Evolutionary conservation across 2,329 filamentous ascomycete species (phyloP).

Genomic region (Ramichloridium luteum): DNA sequence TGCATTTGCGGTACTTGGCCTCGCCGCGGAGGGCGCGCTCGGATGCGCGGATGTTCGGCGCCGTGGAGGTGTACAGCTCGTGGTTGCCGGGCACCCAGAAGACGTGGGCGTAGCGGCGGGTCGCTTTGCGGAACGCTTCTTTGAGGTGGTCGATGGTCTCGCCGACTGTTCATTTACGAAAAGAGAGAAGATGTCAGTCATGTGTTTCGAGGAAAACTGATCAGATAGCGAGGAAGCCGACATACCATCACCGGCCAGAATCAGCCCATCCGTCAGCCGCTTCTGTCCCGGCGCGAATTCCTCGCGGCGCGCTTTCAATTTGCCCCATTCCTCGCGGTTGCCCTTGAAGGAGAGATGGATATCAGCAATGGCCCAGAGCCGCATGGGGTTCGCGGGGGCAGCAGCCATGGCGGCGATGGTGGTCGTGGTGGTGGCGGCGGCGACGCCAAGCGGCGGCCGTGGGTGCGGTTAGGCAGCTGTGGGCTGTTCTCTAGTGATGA

Average conservation of each 20-base stretch:
- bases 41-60: conserved; percentile 22
- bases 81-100: conserved; percentile 49
- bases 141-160: conserved; percentile 24
- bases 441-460: conserved; percentile 1
- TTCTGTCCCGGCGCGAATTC: not conserved
- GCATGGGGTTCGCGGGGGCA: conserved; percentile 7
- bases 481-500: too few relatives aligned
- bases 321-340: conserved; percentile 33
- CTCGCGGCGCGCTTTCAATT: conserved; percentile 27
- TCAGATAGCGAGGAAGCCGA: conserved; percentile 7
- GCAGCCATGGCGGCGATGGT: not conserved
- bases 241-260: conserved; percentile 32
- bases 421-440: conserved; percentile 1
- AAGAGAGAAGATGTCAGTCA: conserved; percentile 13
- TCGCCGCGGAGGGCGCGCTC: conserved; percentile 33
- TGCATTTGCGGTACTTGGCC: conserved; percentile 43
- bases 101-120: conserved; percentile 33
- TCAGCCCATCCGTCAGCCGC: conserved; percentile 32
- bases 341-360: conserved; percentile 36
- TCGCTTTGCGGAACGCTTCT: conserved; percentile 31
- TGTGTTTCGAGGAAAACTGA: conserved; percentile 1
- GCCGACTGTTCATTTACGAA: conserved; percentile 21
- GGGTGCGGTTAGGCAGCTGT: too few relatives aligned
- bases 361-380: conserved; percentile 35
- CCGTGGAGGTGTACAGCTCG: conserved; percentile 43